Evolutionary conservation across 768 basidiomycete species (phyloP), one percentile per base, ranked within the genome.

Genomic region (Hericium erinaceus): DNA sequence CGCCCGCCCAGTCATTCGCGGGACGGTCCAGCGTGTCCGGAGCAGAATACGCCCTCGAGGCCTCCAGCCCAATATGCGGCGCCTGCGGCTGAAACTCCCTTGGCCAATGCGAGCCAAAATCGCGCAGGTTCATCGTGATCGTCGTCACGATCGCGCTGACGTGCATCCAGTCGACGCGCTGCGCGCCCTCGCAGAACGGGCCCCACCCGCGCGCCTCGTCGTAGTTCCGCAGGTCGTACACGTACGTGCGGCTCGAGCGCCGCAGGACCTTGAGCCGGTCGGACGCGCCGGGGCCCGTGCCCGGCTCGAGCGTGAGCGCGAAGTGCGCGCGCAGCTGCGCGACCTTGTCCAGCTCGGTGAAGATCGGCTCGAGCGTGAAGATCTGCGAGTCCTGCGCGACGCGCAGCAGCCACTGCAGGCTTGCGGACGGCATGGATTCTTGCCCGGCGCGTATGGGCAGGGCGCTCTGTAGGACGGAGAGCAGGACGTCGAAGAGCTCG

Each of bases 221-320:
- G 64, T 88, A 89, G 62, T 83, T 80, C 11, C 77, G 75, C 48
- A 88, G 74, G 66, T 86, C 77, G 69, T 89, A 89, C 4, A 85
- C 81, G 61, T 72, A 80, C 57, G 75, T 76, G 40, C 88, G 73
- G 60, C 83, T 82, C 37, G 65, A 64, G 49, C 72, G 74, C 24
- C 81, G 79, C 24, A 75, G 62, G 10, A 48, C 37, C 46, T 63
- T 66, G 49, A 76, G 64, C 8, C 64, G 70, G 52, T 54, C 61
- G 12, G 53, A 33, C 8, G 58, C 54, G 12, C 51, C 52, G 16
- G 20, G 11, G 44, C 74, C 68, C 16, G 65, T 64, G 39, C 61
- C 67, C 40, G 64, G 62, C 56, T 77, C 74, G 60, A 75, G 61
- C 15, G 78, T 72, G 44, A 81, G 71, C 24, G 77, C 76, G 46